Conservation (phyloP, 164 flowering plant species). For the Piper longum region DNA sequence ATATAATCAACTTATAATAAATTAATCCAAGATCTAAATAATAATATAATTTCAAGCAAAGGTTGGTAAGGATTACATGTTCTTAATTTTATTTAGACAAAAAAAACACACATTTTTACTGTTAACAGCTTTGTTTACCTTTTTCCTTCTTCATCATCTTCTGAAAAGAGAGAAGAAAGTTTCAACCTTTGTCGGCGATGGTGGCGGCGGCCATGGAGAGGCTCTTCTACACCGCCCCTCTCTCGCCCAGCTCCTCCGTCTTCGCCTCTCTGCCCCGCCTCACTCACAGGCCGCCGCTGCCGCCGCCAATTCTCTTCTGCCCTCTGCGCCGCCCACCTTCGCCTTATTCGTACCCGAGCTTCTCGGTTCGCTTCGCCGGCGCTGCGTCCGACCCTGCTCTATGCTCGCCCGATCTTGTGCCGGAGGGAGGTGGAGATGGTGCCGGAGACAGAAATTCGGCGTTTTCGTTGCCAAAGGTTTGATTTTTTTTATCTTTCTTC, state of each 20-base stretch:
- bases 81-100: too few relatives aligned
- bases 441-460: background rate
- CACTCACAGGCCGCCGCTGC: background rate
- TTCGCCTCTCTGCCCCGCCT: background rate
- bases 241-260: constrained; percentile 3
- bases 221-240: constrained; percentile 6
- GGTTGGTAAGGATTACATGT: too few relatives aligned
- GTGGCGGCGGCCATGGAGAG: constrained; percentile 1
- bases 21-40: too few relatives aligned
- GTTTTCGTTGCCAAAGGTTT: background rate
- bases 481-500: background rate
- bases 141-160: too few relatives aligned
- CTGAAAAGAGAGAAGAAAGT: too few relatives aligned
- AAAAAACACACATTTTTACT: too few relatives aligned
- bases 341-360: background rate
- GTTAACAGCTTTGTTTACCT: too few relatives aligned
- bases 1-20: too few relatives aligned
- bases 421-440: background rate
- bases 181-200: background rate
- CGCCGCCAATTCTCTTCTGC: background rate
- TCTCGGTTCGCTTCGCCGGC: background rate
- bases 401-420: background rate
- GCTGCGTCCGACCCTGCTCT: background rate
- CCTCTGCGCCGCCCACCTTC: background rate
- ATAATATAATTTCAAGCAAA: too few relatives aligned